phyloP scores from a whole-genome alignment of 2,329 filamentous ascomycete genomes.

The Fusarium temperatum region DNA sequence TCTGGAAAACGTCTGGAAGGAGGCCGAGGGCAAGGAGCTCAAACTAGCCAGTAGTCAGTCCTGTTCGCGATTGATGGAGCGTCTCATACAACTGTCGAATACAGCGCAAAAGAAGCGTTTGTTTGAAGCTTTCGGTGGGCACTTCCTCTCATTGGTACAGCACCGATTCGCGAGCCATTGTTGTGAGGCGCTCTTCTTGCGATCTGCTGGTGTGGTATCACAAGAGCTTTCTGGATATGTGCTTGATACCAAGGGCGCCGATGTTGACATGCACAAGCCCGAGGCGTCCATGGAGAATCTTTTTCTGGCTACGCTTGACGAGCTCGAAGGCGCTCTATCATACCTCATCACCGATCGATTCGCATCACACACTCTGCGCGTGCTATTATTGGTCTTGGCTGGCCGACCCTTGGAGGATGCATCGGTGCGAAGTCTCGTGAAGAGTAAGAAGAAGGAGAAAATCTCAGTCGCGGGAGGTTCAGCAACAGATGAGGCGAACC shows the following conservation, averaged over 20 bases:
- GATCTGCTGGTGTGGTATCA: conserved; percentile 81
- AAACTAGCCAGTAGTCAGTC: conserved; percentile 97
- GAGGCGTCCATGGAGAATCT: conserved; percentile 80
- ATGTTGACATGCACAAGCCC: conserved; percentile 56
- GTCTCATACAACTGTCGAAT: conserved; percentile 83
- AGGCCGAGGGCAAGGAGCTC: conserved; percentile 90
- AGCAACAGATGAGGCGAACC: conserved; percentile 57
- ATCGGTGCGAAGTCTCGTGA: conserved; percentile 76
- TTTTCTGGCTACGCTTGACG: conserved; percentile 83
- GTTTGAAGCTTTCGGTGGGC: conserved; percentile 84
- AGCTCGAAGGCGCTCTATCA: conserved; percentile 85
- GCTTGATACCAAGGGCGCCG: conserved; percentile 55
- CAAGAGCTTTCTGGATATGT: conserved; percentile 69
- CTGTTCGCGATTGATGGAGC: conserved; percentile 92
- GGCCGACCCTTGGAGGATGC: conserved; percentile 80
- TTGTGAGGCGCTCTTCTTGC: conserved; percentile 90
- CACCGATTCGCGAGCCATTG: conserved; percentile 98
- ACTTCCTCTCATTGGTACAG: conserved; percentile 90
- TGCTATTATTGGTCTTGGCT: conserved; percentile 85
- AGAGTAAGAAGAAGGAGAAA: conserved; percentile 93
- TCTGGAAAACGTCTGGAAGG: conserved; percentile 83
- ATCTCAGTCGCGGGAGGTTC: conserved; percentile 68
- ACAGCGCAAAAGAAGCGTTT: conserved; percentile 84
- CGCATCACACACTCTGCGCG: conserved; percentile 88
- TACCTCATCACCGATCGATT: conserved; percentile 88